These are phyloP conservation scores for Fusarium sp. DNA, from an alignment of 2,329 filamentous ascomycete genomes.

Conservation along the genomic window DNA sequence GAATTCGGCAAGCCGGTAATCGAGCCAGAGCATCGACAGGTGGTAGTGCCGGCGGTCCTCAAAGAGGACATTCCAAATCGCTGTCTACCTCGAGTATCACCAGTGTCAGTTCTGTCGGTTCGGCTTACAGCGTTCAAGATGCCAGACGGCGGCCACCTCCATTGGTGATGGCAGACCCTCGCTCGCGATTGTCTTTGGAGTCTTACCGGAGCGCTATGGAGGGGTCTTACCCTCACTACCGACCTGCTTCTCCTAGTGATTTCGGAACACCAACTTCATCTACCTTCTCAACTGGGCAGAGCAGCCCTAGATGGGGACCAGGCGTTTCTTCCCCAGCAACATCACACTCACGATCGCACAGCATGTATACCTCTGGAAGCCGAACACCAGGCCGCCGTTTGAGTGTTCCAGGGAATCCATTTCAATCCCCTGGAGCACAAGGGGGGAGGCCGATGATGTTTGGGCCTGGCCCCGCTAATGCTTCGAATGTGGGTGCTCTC, in stretches of 20 bases:
- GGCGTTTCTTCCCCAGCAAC: conserved; percentile 77
- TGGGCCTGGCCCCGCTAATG: conserved; percentile 62
- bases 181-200: conserved; percentile 74
- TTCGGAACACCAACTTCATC: conserved; percentile 86
- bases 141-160: conserved; percentile 79
- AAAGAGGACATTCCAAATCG: conserved; percentile 83
- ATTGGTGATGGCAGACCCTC: conserved; percentile 81
- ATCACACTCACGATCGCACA: conserved; percentile 73
- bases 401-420: conserved; percentile 82
- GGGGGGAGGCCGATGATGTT: conserved; percentile 67
- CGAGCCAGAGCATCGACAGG: conserved; percentile 81
- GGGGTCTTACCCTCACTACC: conserved; percentile 66
- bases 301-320: conserved; percentile 79
- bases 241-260: conserved; percentile 74
- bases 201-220: conserved; percentile 72
- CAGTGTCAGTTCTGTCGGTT: conserved; percentile 73
- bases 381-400: conserved; percentile 77
- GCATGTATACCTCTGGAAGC: conserved; percentile 72
- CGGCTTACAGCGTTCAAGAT: conserved; percentile 73
- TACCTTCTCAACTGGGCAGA: conserved; percentile 79
- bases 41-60: conserved; percentile 75
- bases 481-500: conserved; percentile 65
- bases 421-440: conserved; percentile 68
- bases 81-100: conserved; percentile 88
- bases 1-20: conserved; percentile 76